Base-by-base conservation (phyloP, 2,329 filamentous ascomycete species). In the Monosporascus sp. region DNA sequence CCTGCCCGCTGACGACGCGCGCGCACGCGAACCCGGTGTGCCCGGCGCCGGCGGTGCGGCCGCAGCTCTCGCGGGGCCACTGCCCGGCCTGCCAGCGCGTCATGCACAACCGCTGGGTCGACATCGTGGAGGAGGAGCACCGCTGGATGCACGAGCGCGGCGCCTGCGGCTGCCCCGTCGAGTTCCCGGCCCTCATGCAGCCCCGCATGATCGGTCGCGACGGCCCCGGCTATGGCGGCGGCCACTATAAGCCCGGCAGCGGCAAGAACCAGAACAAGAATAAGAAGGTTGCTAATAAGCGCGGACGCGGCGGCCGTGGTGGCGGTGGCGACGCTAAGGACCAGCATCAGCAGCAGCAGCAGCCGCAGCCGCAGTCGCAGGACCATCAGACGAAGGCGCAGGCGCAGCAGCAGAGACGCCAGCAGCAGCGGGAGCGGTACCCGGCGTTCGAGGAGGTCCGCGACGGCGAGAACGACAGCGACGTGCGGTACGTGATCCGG, bases 121-220 rank as follows among this genome's bases (percentile, higher is more conserved):
- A 75, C 51, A 71, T 75, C 47, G 60, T 68, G 5, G 72, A 74
- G 59, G 65, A 63, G 54, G 72, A 75, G 65, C 74, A 76, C 58
- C 70, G 69, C 14, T 77, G 69, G 65, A 71, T 75, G 60, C 74
- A 77, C 60, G 70, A 72, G 59, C 70, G 73, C n/a, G 74, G 73
- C 3, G 71, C 62, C 7, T 77, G 74, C 53, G 60, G 59, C 24
- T 77, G 74, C 49, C 58, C 63, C 0, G 67, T 72, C 1, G 37
- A 58, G 1, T 77, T 76, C 51, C 74, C 73, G 0, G 62, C 66
- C 18, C 59, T 71, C 1, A 60, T 66, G 50, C 63, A 64, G 20
- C 72, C 73, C 1, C 66, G 70, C 1, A 54, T 70, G 0, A 58
- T 71, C 18, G 58, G 60, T 4, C 48, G 44, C 3, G 50, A 40